Base-by-base conservation (phyloP, 768 basidiomycete genomes). In the Lactifluus piperatus region DNA sequence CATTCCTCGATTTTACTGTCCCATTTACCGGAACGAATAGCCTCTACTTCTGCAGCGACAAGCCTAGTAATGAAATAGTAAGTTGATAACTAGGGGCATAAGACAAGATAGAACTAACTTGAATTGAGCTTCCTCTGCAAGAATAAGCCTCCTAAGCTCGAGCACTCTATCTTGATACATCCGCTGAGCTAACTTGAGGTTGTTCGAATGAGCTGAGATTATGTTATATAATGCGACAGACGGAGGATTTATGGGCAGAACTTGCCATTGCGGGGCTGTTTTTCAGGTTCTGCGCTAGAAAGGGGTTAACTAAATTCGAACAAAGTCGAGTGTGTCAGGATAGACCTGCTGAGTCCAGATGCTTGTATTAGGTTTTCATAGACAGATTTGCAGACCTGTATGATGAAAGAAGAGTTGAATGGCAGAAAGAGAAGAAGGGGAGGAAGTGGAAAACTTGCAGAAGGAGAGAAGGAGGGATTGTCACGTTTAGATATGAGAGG, bases 91-190 rank as follows among this genome's bases (percentile, higher is more conserved):
- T 11, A 16, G 37, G 46, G 55, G 48, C 18, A 14, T 4, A 24
- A 18, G 2, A 44, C 18, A 36, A 14, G 36, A 53, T 14, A 41
- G 8, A 43, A 47, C 79, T 27, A 67, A 86, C 89, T 82, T 89
- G 80, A 94, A 97, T 57, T 80, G 82, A 29, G 72, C 69, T 72
- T 95, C 94, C 68, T 94, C 87, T 1, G 73, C 77, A 32, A 77
- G 66, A 41, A 97, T 91, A 45, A 85, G 76, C n/a, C 76, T 76
- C 56, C 82, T 81, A 4, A 97, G 74, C 65, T 95, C 88, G 18
- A 78, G 68, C 37, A 91, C 76, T 30, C 93, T 85, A 5, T 77
- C 76, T 41, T 77, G 71, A 67, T 89, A 95, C 70, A 84, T 81
- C 51, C 77, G 85, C 68, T 88, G 82, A 1, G 94, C 91, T 41